Evolutionary conservation across 441 rosid species (phyloP), one percentile per base, ranked within the genome.

Genomic region (Populus hybrid): DNA sequence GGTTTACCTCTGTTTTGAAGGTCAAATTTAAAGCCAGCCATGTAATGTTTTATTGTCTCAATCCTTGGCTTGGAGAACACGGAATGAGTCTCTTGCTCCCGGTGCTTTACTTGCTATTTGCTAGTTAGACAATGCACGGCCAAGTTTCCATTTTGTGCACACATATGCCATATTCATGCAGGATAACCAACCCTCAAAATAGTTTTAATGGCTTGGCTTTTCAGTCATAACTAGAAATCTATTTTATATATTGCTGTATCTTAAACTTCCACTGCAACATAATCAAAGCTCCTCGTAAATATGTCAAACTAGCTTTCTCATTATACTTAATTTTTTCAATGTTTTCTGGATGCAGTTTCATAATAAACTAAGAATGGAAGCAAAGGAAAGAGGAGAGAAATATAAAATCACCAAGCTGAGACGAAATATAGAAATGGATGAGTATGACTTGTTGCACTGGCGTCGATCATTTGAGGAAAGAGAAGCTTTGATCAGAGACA

Each of bases 371-470:
- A 86, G 90, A 85, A 85, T 42, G 74, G 95, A 93, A 83, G 97
- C 98, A 10, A 81, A 72, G 79, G 93, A 81, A 84, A 90, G 95
- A 76, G 98, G 98, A 75, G 97, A 93, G 82, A 79, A 80, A 35
- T 92, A 96, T 83, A 94, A 92, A 86, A 89, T 94, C 40, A 46
- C 80, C 78, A 85, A 89, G 82, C 87, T 96, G 78, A 89, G 88
- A 83, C 86, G 98, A 83, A 93, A 94, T 84, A 83, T 80, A 65
- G 99, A 96, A 83, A 94, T 96, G 99, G 99, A 96, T 78, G 98
- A 92, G 82, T 96, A 92, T 80, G 98, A 96, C 82, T 79, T 82
- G 59, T 67, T 94, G 74, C 99, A 94, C 75, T 96, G 97, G 98
- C 93, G 87, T 72, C 89, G 98, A 42, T 96, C 98, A 72, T 82